Base-by-base conservation (phyloP, 2,329 filamentous ascomycete genomes). In the Aspergillus candidus region DNA sequence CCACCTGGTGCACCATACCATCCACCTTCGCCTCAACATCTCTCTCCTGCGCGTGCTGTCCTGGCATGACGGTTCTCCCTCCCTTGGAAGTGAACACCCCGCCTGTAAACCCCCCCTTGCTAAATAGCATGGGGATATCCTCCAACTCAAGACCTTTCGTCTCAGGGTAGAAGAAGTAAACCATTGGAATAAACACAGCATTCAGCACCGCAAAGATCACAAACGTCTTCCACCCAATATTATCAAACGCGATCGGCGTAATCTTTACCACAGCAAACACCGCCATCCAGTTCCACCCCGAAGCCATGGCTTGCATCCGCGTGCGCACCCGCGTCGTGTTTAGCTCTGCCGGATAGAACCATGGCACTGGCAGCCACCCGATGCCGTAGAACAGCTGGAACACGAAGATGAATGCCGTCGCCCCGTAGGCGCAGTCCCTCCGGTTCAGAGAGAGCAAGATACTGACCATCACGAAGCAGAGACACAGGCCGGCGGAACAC, bases 131-230 rank as follows among this genome's bases (percentile, higher is more conserved):
- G 8, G 52, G n/a, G 3, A 85, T 79, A 55, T 84, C 81, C 54
- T 85, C 82, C 0, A 85, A 70, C 0, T 78, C 78, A 2, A 83
- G 61, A 0, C 79, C 72, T 58, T 82, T 83, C 0, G 81, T 84
- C 61, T 84, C 80, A 0, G 80, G 80, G 3, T 82, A 81, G 54
- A 80, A 74, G 57, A 80, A 79, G 68, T 75, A 84, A 35, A 83
- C 75, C 36, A 81, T 79, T 1, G 70, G 70, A 12, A 74, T 63
- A 46, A 59, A 56, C 8, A 44, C 36, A 13, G 41, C 39, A 46
- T 49, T 58, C 8, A 59, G 50, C 14, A 49, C 39, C 0, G 58
- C 56, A 31, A 60, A 61, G 32, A 61, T 62, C 29, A 61, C 57
- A 32, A 61, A 64, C 4, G 56, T 61, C 37, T 48, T 47, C 58